Percentiles rank a stretch among this genome's conserved stretches.
These are phyloP conservation scores for Termitomyces sp. DNA, from an alignment of 1,284 basidiomycete species.

Conservation along the genomic window DNA sequence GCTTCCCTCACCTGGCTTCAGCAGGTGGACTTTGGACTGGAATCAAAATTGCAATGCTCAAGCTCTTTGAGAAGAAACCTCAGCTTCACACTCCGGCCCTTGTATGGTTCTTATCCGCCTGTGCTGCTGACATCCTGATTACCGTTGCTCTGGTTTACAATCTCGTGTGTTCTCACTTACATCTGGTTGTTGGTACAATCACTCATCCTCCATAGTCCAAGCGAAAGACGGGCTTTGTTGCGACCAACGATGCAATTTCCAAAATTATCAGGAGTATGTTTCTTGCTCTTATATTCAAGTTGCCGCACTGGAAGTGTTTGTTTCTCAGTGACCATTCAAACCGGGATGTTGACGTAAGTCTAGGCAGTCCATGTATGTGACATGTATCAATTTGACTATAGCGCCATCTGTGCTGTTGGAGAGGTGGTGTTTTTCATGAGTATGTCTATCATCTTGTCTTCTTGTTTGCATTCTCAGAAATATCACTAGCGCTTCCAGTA, in stretches of 20 bases:
- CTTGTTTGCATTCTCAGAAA: too few species aligned
- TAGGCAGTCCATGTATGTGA: too few species aligned
- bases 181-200: background rate
- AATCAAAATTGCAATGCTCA: conserved; percentile 27
- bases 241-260: conserved; percentile 41
- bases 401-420: conserved; percentile 6
- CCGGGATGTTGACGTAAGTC: conserved; percentile 40
- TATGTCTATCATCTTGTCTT: conserved; percentile 19
- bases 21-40: conserved; percentile 45
- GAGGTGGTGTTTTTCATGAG: conserved; percentile 44
- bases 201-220: conserved; percentile 27
- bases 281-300: background rate
- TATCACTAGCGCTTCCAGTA: conserved; percentile 37
- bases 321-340: conserved; percentile 41
- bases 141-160: conserved; percentile 39
- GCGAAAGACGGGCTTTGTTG: conserved; percentile 40
- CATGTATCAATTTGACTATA: too few species aligned
- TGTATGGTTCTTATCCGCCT: conserved; percentile 44
- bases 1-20: conserved; percentile 15
- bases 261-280: conserved; percentile 40
- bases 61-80: conserved; percentile 36
- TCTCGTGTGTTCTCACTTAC: conserved; percentile 30
- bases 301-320: too few species aligned
- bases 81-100: conserved; percentile 40
- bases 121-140: conserved; percentile 42